Conservation (phyloP, 371 early-diverging fungal genomes). For the Syncephalastrum sp. region DNA sequence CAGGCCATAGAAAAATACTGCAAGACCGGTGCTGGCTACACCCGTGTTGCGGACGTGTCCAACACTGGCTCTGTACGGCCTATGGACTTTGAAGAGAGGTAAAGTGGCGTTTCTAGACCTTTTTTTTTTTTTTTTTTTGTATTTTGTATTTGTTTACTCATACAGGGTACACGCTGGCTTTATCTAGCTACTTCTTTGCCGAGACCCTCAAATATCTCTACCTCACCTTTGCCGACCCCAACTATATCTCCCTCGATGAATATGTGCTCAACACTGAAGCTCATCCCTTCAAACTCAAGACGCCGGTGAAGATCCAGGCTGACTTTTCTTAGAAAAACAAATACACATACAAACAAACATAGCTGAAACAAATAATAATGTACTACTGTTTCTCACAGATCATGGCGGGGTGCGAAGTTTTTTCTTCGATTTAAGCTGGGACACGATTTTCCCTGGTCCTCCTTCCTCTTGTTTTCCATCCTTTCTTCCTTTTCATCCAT, state of each 20-base stretch:
- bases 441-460: neutral
- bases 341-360: neutral
- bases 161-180: neutral
- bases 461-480: conserved; percentile 2
- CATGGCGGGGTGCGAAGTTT: too few species aligned
- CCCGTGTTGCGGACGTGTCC: conserved; percentile 58
- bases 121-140: too few species aligned
- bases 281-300: conserved; percentile 62
- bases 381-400: too few species aligned
- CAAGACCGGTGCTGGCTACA: conserved; percentile 60
- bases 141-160: neutral
- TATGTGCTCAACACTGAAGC: conserved; percentile 81
- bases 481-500: conserved; percentile 1
- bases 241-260: conserved; percentile 67
- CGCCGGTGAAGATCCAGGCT: conserved; percentile 32
- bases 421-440: too few species aligned
- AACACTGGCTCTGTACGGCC: conserved; percentile 17
- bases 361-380: too few species aligned
- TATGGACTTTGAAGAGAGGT: conserved; percentile 46
- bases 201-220: conserved; percentile 94
- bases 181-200: conserved; percentile 75
- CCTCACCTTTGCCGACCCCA: conserved; percentile 71
- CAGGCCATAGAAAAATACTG: conserved; percentile 65
- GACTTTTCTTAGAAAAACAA: neutral
- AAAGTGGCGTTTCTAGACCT: conserved; percentile 9